A percentile compares a stretch with the other conserved stretches of the same genome.
phyloP scores from a whole-genome alignment of 2,329 filamentous ascomycete species.

The Neopestalotiopsis clavispora region DNA sequence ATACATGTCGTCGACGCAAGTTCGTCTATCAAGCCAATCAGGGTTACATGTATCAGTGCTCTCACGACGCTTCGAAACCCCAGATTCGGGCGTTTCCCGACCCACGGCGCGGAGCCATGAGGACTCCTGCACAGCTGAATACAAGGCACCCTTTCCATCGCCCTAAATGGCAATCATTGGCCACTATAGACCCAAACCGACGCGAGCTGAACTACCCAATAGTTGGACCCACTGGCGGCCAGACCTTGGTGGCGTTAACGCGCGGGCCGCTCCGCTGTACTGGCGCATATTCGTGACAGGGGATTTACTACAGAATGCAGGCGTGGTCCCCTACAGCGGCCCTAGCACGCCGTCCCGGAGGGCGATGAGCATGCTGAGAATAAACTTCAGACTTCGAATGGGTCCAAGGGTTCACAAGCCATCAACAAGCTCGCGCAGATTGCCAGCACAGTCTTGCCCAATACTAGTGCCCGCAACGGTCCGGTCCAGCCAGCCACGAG shows the following conservation, averaged over 20 bases:
- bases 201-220: neutral
- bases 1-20: neutral
- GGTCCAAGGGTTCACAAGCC: neutral
- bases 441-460: neutral
- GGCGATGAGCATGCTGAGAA: neutral
- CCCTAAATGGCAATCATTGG: neutral
- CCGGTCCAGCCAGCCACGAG: neutral
- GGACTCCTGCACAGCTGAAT: neutral
- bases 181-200: neutral
- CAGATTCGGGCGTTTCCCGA: neutral
- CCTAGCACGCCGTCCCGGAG: neutral
- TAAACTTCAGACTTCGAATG: neutral
- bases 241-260: neutral
- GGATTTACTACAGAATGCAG: conserved; percentile 1
- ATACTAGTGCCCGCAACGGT: neutral
- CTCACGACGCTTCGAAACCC: neutral
- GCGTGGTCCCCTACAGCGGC: neutral
- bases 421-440: neutral
- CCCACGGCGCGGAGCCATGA: neutral
- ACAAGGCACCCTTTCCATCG: neutral
- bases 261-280: neutral
- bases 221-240: neutral
- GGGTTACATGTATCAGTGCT: neutral
- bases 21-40: neutral
- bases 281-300: neutral